Evolutionary conservation across 2,329 filamentous ascomycete species (phyloP).

Genomic region (Tolypocladium nubicola): DNA sequence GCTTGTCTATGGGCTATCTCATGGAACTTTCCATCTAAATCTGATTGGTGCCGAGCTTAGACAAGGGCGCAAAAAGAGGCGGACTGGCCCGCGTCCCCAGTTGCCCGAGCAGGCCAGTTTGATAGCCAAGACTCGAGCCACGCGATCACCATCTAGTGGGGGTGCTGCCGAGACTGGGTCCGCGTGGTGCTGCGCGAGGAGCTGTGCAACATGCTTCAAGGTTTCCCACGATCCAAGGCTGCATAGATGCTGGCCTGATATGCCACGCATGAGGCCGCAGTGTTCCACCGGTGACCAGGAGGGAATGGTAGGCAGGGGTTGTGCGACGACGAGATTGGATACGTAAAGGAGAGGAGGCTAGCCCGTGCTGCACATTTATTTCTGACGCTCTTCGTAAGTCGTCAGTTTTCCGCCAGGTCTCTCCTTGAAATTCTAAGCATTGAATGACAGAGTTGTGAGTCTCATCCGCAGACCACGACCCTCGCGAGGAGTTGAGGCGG

Average conservation of each 20-base stretch:
- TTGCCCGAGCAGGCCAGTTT: not conserved
- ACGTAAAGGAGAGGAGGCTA: not conserved
- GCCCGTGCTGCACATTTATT: no score
- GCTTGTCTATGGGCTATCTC: not conserved
- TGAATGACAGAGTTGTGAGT: not conserved
- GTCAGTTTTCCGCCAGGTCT: not conserved
- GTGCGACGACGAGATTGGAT: not conserved
- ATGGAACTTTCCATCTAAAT: not conserved
- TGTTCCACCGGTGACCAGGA: not conserved
- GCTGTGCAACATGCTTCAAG: not conserved
- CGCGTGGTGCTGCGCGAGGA: not conserved
- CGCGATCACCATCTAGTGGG: not conserved
- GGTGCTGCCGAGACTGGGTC: constrained; percentile 1
- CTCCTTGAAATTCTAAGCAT: not conserved
- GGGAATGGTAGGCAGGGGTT: not conserved
- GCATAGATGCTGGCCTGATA: not conserved
- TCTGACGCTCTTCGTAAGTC: no score
- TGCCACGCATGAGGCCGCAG: not conserved
- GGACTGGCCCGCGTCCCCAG: not conserved
- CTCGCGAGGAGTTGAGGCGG: not conserved
- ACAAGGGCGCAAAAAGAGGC: not conserved
- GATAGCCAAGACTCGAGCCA: not conserved
- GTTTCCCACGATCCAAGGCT: not conserved
- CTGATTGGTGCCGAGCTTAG: not conserved
- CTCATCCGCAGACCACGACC: not conserved